A percentile compares a stretch with the other conserved stretches of the same genome.
Conservation (phyloP, 192 early-diverging fungal species). For the Coemansia sp. region DNA sequence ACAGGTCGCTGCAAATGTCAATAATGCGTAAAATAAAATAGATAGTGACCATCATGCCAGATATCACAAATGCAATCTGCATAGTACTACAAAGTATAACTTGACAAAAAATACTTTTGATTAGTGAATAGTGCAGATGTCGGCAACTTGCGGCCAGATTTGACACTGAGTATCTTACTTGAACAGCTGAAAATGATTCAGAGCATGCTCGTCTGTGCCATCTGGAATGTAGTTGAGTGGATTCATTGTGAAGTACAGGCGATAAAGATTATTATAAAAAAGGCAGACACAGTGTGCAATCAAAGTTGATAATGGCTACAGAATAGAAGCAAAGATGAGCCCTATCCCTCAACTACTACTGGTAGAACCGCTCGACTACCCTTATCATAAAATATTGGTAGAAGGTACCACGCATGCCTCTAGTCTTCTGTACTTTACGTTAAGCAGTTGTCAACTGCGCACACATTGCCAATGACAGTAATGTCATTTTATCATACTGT, state of each 20-base stretch:
- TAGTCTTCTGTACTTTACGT: background rate
- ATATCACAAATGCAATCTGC: constrained; percentile 38
- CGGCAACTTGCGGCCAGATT: too few relatives aligned
- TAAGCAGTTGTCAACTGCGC: background rate
- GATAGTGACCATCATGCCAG: constrained; percentile 26
- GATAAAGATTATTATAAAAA: background rate
- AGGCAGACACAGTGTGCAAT: background rate
- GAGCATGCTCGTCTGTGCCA: constrained; percentile 17
- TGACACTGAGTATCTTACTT: constrained; percentile 23
- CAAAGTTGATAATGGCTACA: background rate
- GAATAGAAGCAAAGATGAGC: background rate
- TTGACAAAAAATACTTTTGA: too few relatives aligned
- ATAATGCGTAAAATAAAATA: constrained; percentile 44
- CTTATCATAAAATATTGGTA: background rate
- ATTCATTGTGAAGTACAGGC: constrained; percentile 12
- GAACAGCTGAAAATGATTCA: constrained; percentile 37
- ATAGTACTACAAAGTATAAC: constrained; percentile 36
- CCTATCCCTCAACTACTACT: background rate
- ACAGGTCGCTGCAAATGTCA: constrained; percentile 45
- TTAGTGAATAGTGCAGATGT: background rate
- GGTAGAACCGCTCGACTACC: background rate
- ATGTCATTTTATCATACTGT: background rate
- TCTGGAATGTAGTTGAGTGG: constrained; percentile 35
- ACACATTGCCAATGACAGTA: background rate
- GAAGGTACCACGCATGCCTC: too few relatives aligned